phyloP scores from a whole-genome alignment of 169 alveolate species.

The Theileria orientalis region DNA sequence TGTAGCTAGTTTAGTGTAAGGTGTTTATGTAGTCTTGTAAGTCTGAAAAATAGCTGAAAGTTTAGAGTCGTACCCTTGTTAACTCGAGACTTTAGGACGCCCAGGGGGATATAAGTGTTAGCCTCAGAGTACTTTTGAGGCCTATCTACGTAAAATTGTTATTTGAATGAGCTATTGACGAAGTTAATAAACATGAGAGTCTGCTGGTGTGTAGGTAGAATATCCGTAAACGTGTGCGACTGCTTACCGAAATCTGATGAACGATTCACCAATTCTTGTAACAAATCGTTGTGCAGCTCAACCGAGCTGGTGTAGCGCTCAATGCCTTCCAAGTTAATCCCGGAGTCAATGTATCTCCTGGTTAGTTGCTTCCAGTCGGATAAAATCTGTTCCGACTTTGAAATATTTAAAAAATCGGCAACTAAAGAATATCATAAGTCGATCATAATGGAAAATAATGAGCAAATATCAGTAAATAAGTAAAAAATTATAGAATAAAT shows the following conservation, averaged over 20 bases:
- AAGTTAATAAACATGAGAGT: too few relatives aligned
- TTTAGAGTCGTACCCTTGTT: slow-evolving; percentile 32
- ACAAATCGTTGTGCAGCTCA: slow-evolving; percentile 57
- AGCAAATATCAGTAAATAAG: neutral
- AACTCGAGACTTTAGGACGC: slow-evolving; percentile 22
- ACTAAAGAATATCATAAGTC: slow-evolving; percentile 15
- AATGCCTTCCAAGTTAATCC: slow-evolving; percentile 11
- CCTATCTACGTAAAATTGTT: slow-evolving; percentile 17
- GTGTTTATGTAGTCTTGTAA: neutral
- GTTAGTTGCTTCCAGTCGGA: slow-evolving; percentile 49
- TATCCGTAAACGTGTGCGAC: too few relatives aligned
- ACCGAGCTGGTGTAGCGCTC: slow-evolving; percentile 15
- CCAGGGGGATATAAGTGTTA: slow-evolving; percentile 38
- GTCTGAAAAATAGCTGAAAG: neutral
- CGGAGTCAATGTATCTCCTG: slow-evolving; percentile 10
- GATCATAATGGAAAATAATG: neutral
- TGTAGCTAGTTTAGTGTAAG: neutral
- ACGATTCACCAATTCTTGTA: slow-evolving; percentile 55
- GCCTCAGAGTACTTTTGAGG: slow-evolving; percentile 67
- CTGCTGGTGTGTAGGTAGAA: too few relatives aligned
- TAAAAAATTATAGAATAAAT: neutral
- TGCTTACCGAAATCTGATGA: slow-evolving; percentile 47
- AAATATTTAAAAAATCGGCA: slow-evolving; percentile 51
- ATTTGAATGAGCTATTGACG: too few relatives aligned
- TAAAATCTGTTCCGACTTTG: slow-evolving; percentile 55